Evolutionary conservation across 2,329 filamentous ascomycete species (phyloP), one percentile per base, ranked within the genome.

Genomic region (Trichoderma sp.): DNA sequence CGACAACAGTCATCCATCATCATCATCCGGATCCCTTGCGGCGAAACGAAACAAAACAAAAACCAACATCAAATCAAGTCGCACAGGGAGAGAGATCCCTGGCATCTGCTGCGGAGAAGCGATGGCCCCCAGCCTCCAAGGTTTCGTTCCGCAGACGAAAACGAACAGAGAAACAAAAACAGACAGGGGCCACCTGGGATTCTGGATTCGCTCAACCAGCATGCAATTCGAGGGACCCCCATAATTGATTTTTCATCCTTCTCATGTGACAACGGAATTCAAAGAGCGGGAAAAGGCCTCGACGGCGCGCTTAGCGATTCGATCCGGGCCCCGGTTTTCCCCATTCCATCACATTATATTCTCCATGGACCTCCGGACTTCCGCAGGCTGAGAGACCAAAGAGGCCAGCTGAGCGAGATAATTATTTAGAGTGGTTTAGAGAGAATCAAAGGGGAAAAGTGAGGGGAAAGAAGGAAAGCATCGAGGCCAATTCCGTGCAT

Each of bases 301-400:
- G 32, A 43, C 32, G 30, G 64, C 64, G 64, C 64, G 64, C 64
- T 34, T 67, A 67, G 26, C 24, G 30, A 28, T 39, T 57, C 32
- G 51, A 39, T 21, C n/a, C 32, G n/a, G 64, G 64, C 64, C 64
- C 64, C 64, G 51, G 47, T 66, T 67, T 67, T 67, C 28, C 21
- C 18, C 15, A n/a, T 66, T 32, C 43, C 43, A 36, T 36, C 34
- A 36, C 34, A 36, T 36, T 14, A 3, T 24, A 21, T 51, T 21
- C 43, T 51, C 43, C 43, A 11, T 56, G 34, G 24, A 18, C 32
- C 57, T 51, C 64, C 63, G 26, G 21, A 53, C 18, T 18, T 56
- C 47, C n/a, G 43, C 28, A 36, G 15, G 26, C 30, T 56, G 30
- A 47, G 53, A 18, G 32, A 24, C 39, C 36, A 39, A 18, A 30